Evolutionary conservation across 257 asterid genomes (phyloP), one percentile per base, ranked within the genome.

Genomic region (Coffea eugenioides): DNA sequence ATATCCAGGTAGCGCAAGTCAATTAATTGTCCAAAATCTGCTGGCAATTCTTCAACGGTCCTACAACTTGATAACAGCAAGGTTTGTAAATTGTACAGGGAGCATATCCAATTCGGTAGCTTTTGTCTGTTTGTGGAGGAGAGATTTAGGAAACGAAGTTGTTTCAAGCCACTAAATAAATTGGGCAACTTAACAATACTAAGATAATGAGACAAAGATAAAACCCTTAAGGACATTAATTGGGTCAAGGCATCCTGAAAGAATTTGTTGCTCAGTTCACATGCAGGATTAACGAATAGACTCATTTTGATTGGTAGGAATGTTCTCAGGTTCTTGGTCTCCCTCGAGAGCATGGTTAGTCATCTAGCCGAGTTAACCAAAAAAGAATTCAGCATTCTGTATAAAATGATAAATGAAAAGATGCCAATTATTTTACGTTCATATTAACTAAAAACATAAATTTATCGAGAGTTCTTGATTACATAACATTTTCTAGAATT

Each of bases 291-390:
- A 31, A 31, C 34, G 34, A 31, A 31, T 31, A 31, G 12, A 3
- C 12, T 51, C 56, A 9, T 15, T 1, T 0, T 4, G 5, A 57
- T 18, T 5, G 94, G 88, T 27, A 91, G 68, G 88, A 91, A 91
- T 10, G 94, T 91, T 57, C 92, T 84, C 82, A 91, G 81, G 72
- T 90, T 87, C 56, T 70, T 62, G n/a, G 85, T 84, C 76, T 72
- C 78, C 52, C 36, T 20, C 73, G 88, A 85, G 25, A 83, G 80
- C 34, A 31, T 31, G 34, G 34, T 31, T 31, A 31, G 34, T 31
- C 34, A 31, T 31, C 34, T 31, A 31, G 34, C 34, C 34, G 34
- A 31, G 34, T 31, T 31, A 31, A 31, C 34, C 34, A 31, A 31
- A 31, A 31, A 31, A 31, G 34, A 0, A 31, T 31, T 31, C 34